phyloP scores from a whole-genome alignment of 768 basidiomycete species.

The Mycena alexandri region DNA sequence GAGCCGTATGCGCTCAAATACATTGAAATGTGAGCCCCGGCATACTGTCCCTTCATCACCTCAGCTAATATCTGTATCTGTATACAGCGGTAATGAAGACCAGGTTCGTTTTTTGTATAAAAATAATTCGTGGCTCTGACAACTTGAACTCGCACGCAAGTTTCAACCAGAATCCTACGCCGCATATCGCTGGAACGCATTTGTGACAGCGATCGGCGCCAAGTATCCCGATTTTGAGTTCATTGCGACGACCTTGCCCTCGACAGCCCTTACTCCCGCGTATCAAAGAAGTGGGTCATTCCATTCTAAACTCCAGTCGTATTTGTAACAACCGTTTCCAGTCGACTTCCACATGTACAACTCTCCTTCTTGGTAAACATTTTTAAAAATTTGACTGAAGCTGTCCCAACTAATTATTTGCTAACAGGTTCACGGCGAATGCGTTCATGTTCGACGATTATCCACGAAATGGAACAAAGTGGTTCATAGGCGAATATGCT shows the following conservation, averaged over 20 bases:
- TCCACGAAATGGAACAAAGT: slow-evolving; percentile 66
- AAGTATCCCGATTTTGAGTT: slow-evolving; percentile 54
- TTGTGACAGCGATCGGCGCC: slow-evolving; percentile 40
- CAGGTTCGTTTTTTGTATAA: slow-evolving; percentile 36
- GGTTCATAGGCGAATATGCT: slow-evolving; percentile 71
- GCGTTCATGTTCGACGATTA: slow-evolving; percentile 66
- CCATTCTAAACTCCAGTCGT: background rate
- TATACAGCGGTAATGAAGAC: slow-evolving; percentile 49
- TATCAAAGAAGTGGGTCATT: slow-evolving; percentile 50
- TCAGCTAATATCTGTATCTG: slow-evolving; percentile 4
- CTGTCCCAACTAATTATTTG: background rate
- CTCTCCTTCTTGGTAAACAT: slow-evolving; percentile 51
- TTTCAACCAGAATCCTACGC: slow-evolving; percentile 53
- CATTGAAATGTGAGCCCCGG: slow-evolving; percentile 60
- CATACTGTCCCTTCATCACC: background rate
- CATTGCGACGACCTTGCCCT: slow-evolving; percentile 61
- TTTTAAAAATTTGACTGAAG: background rate
- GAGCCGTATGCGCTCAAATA: slow-evolving; percentile 63
- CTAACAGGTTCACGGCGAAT: slow-evolving; percentile 59
- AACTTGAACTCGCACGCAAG: slow-evolving; percentile 23
- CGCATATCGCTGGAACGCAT: slow-evolving; percentile 47
- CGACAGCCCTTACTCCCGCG: slow-evolving; percentile 56
- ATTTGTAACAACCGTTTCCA: slow-evolving; percentile 27
- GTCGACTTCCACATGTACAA: slow-evolving; percentile 69
- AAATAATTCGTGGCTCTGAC: background rate